phyloP scores from a whole-genome alignment of 352 stramenopile species.

The Pythium brachiatum region DNA sequence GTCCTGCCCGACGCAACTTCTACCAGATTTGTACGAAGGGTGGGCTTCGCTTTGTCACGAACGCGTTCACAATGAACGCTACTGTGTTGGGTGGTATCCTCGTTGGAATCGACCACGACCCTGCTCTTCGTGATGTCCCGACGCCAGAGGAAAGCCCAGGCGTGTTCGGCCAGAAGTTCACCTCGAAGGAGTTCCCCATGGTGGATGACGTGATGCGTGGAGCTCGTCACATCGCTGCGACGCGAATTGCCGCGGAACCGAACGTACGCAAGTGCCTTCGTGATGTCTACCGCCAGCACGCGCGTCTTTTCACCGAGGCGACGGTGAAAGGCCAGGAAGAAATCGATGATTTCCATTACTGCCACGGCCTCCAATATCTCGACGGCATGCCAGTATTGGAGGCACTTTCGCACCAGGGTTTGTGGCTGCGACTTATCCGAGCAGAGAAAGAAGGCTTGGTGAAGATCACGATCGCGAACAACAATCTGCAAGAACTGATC shows the following conservation, averaged over 20 bases:
- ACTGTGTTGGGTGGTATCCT: constrained; percentile 79
- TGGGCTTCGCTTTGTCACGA: constrained; percentile 62
- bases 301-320: constrained; percentile 69
- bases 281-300: constrained; percentile 79
- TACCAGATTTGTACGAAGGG: constrained; percentile 89
- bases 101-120: constrained; percentile 66
- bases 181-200: constrained; percentile 79
- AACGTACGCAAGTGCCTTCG: constrained; percentile 84
- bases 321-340: constrained; percentile 83
- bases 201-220: constrained; percentile 88
- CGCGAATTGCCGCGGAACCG: constrained; percentile 77
- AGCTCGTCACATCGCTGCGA: constrained; percentile 85
- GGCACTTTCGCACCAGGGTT: constrained; percentile 62
- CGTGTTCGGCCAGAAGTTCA: constrained; percentile 71
- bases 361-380: constrained; percentile 84
- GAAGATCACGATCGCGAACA: constrained; percentile 72
- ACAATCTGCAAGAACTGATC: constrained; percentile 79
- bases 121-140: constrained; percentile 57
- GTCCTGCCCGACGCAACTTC: constrained; percentile 78
- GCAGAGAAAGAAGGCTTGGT: constrained; percentile 86
- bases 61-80: constrained; percentile 85
- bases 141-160: constrained; percentile 75
- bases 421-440: constrained; percentile 76
- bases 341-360: constrained; percentile 89
- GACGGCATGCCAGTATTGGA: constrained; percentile 82